These are phyloP conservation scores for Chaetomium fimeti DNA, from an alignment of 495 filamentous ascomycete genomes.

Conservation along the genomic window DNA sequence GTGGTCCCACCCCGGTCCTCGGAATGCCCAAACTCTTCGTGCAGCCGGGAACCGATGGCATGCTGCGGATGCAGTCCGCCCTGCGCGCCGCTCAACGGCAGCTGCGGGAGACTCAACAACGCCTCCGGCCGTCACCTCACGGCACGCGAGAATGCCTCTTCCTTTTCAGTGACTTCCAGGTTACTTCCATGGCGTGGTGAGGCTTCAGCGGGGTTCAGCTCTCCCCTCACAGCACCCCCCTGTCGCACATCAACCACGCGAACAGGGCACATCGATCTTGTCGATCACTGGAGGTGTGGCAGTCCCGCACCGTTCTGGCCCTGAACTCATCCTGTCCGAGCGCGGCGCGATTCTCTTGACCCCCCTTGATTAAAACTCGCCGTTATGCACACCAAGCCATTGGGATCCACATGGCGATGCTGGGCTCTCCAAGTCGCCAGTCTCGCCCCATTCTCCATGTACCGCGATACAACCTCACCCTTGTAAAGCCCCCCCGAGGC, in stretches of 20 bases:
- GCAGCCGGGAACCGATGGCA: not conserved
- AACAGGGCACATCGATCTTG: not conserved
- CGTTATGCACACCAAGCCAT: not conserved
- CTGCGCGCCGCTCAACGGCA: constrained; percentile 14
- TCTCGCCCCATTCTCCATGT: not conserved
- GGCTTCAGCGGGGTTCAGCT: constrained; percentile 10
- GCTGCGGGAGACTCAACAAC: not conserved
- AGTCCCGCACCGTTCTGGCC: not conserved
- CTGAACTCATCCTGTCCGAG: not conserved
- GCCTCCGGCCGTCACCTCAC: not conserved
- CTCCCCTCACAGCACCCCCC: not conserved
- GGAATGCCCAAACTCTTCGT: not conserved
- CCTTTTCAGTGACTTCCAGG: not conserved
- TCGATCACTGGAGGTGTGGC: not conserved
- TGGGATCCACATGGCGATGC: not conserved
- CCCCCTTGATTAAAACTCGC: not conserved
- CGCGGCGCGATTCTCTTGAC: not conserved
- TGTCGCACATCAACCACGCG: constrained; percentile 12
- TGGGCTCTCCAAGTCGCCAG: not conserved
- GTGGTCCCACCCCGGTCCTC: not conserved
- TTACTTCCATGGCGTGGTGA: no score
- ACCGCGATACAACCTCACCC: constrained; percentile 18
- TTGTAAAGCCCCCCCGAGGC: constrained; percentile 5
- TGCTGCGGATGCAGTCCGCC: not conserved
- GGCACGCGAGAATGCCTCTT: not conserved